Evolutionary conservation across 495 filamentous ascomycete genomes (phyloP), one percentile per base, ranked within the genome.

Genomic region (Xylaria grammica): DNA sequence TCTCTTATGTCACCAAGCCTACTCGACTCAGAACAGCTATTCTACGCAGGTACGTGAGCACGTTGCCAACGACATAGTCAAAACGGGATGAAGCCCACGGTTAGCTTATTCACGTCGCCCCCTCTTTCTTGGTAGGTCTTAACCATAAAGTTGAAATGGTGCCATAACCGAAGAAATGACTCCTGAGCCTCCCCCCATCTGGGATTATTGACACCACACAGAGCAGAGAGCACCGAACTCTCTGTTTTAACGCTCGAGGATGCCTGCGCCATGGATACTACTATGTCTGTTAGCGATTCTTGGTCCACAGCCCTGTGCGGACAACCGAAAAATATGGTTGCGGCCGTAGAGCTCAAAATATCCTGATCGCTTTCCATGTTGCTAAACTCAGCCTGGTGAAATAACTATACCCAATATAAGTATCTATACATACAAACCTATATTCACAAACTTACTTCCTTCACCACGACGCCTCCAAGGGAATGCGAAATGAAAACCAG

Each of bases 121-220:
- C 72, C 62, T 3, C 67, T 67, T 54, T 79, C 75, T 58, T 77
- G 74, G 38, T 75, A 79, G 4, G 75, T 79, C 65, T 76, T 77
- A 36, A 79, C 76, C 20, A 51, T 62, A 42, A 61, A 61, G 24
- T 61, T 61, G 48, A 61, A 61, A 36, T 61, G 46, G 22, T 61
- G 13, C 59, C 46, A 61, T 36, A 51, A 19, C 17, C 36, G 59
- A 52, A 61, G 7, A 30, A 61, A 61, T 8, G 46, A 42, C 13
- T 42, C 48, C 26, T 61, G 59, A 11, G 59, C 24, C 44, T 44
- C 59, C n/a, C 17, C 19, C 59, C 59, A 61, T 48, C 36, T 61
- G 3, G 62, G 50, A 32, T 65, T 71, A 38, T 67, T 68, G 3
- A 68, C 68, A 0, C 75, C 72, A 42, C 74, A 74, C 24, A 79